phyloP scores from a whole-genome alignment of 1,284 basidiomycete species.

The Pterulicium gracile region DNA sequence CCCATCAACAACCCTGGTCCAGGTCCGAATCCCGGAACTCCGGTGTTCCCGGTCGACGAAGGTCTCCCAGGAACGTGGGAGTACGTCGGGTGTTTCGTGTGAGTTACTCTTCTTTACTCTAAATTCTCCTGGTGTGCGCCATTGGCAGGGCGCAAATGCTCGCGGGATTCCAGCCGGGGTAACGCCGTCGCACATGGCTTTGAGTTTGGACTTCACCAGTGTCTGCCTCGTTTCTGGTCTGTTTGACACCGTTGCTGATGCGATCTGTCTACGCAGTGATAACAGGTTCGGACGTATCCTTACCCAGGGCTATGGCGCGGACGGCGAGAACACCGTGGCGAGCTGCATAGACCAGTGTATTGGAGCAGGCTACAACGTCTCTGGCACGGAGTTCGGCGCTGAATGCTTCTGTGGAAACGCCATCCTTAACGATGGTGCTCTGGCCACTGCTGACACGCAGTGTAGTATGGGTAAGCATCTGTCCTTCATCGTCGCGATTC shows the following conservation, averaged over 20 bases:
- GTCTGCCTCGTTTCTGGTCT: not conserved
- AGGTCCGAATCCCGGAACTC: conserved; percentile 20
- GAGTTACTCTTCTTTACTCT: conserved; percentile 16
- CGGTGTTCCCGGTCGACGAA: conserved; percentile 34
- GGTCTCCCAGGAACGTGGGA: conserved; percentile 15
- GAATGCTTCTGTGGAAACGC: conserved; percentile 39
- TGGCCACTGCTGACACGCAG: conserved; percentile 31
- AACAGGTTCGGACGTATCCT: conserved; percentile 27
- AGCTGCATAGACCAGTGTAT: conserved; percentile 24
- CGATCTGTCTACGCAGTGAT: conserved; percentile 19
- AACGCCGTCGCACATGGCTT: too few relatives aligned
- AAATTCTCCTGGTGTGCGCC: not conserved
- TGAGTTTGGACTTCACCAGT: too few relatives aligned
- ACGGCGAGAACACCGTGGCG: conserved; percentile 25
- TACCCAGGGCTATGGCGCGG: conserved; percentile 20
- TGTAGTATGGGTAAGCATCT: conserved; percentile 41
- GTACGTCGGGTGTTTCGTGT: conserved; percentile 49
- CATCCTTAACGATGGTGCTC: conserved; percentile 45
- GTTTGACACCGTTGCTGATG: not conserved
- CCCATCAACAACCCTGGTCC: conserved; percentile 24
- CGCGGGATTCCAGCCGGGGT: too few relatives aligned
- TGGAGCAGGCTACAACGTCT: conserved; percentile 23
- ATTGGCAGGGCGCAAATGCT: too few relatives aligned
- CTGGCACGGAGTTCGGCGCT: conserved; percentile 33
- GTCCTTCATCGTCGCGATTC: too few relatives aligned